phyloP scores from a whole-genome alignment of 2,329 filamentous ascomycete species.

The Trichoderma afroharzianum region DNA sequence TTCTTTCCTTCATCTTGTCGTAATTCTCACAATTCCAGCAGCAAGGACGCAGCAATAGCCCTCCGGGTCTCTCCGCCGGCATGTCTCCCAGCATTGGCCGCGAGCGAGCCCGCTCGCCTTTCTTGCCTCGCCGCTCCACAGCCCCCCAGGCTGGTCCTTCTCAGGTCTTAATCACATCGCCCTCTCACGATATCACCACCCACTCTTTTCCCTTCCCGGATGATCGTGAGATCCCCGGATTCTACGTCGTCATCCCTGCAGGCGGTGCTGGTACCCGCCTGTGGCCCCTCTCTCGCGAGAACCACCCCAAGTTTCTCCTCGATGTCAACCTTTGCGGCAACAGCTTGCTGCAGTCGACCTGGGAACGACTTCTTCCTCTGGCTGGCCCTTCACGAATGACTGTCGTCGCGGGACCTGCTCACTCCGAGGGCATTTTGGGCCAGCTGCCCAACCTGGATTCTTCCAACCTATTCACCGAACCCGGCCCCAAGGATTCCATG shows the following conservation, averaged over 20 bases:
- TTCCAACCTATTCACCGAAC: conserved; percentile 26
- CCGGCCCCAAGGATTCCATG: conserved; percentile 28
- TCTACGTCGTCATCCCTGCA: conserved; percentile 28
- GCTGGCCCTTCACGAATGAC: conserved; percentile 26
- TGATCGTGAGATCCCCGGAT: conserved; percentile 26
- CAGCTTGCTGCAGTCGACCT: conserved; percentile 27
- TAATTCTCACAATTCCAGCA: background rate
- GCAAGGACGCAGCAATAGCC: conserved; percentile 14
- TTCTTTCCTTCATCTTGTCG: background rate
- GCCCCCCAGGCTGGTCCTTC: conserved; percentile 13
- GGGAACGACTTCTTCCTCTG: conserved; percentile 26
- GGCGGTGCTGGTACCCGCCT: conserved; percentile 28
- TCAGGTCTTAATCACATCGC: conserved; percentile 12
- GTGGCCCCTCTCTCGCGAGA: conserved; percentile 27
- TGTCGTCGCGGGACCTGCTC: conserved; percentile 26
- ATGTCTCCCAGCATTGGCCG: conserved; percentile 3
- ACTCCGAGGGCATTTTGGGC: conserved; percentile 25
- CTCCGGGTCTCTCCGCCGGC: background rate
- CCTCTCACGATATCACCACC: background rate
- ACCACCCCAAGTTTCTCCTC: conserved; percentile 28
- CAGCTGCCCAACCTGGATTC: conserved; percentile 25
- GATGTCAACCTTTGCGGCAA: conserved; percentile 26
- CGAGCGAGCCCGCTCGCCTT: conserved; percentile 14
- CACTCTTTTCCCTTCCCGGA: conserved; percentile 17
- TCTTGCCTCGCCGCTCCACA: conserved; percentile 7